A percentile compares a stretch with the other conserved stretches of the same genome.
phyloP scores from a whole-genome alignment of 176 grass and related monocot species.

The Aegilops speltoides region DNA sequence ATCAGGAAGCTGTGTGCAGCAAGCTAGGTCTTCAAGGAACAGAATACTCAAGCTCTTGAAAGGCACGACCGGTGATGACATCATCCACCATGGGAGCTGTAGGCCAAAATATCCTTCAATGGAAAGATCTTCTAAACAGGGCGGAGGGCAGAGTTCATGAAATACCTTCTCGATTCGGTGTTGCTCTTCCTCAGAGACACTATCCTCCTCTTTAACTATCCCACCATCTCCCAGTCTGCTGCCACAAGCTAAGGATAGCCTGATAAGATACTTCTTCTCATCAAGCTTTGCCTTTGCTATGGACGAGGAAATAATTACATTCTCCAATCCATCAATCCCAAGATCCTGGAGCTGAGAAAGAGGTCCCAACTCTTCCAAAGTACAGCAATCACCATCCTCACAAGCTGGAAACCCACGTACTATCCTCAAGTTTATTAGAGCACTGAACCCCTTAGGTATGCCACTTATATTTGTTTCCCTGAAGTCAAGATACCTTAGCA shows the following conservation, averaged over 20 bases:
- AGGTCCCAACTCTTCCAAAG: not conserved
- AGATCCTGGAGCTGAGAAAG: not conserved
- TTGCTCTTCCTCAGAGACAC: not conserved
- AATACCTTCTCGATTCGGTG: not conserved
- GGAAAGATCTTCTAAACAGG: not conserved
- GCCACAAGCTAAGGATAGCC: fast-evolving
- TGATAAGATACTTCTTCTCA: not conserved
- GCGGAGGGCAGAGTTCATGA: constrained; percentile 21
- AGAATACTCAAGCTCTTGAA: not conserved
- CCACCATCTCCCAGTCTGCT: not conserved
- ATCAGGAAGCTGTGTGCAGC: not conserved
- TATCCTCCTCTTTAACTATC: not conserved
- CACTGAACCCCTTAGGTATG: not conserved
- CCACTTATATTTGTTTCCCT: not conserved
- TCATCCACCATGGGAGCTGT: constrained; percentile 11
- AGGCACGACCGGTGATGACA: not conserved
- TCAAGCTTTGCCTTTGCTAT: not conserved
- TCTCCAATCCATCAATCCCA: not conserved
- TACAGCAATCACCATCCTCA: not conserved
- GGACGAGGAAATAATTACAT: not conserved
- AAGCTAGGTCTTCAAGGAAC: not conserved
- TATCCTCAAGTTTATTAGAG: not conserved
- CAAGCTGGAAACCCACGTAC: not conserved
- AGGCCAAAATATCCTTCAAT: not conserved
- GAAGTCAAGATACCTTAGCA: constrained; percentile 9